Evolutionary conservation across 2,329 filamentous ascomycete species (phyloP), one percentile per base, ranked within the genome.

Genomic region (Penicillium sp.): DNA sequence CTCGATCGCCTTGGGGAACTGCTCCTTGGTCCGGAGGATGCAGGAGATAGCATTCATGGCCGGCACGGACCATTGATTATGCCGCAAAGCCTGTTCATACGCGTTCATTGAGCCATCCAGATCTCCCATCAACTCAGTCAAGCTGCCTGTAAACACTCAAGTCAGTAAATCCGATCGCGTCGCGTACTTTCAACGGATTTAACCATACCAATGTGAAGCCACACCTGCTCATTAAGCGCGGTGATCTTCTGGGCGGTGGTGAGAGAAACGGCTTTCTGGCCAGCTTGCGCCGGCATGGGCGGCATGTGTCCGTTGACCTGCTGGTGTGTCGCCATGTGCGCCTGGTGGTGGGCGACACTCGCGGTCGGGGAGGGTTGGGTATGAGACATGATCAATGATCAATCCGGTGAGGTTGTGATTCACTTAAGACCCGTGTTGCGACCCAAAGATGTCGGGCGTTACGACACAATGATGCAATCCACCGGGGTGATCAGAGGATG

Each of bases 1-100:
- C 70, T 98, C 93, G 52, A 97, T 90, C 1, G 95, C 95, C 71
- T 95, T 95, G 45, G 90, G 88, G 68, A 96, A 99, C 45, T 96
- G 90, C 74, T 98, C 95, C 70, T 93, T 91, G 37, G 90, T 93
- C 65, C 96, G 88, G 59, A 97, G 82, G 59, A 98, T 95, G 73
- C 90, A 87, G 57, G 93, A 95, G 64, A 98, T 96, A 59, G 92
- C 90, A 67, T 92, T 96, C 90, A 98, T 93, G 29, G 95, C 95
- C 0, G 87, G 85, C 49, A 95, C 89, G 19, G 93, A 98, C 79
- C 90, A 91, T 47, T 87, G 85, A 71, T 98, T 98, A 73, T 93
- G 90, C 65, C 86, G 85, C 60, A 98, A 83, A 43, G 93, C 95
- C 72, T 90, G 89, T 75, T 98, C 92, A 75, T 97, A 99, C 45